Base-by-base conservation (phyloP, 2,329 filamentous ascomycete genomes). In the Colletotrichum zoysiae region DNA sequence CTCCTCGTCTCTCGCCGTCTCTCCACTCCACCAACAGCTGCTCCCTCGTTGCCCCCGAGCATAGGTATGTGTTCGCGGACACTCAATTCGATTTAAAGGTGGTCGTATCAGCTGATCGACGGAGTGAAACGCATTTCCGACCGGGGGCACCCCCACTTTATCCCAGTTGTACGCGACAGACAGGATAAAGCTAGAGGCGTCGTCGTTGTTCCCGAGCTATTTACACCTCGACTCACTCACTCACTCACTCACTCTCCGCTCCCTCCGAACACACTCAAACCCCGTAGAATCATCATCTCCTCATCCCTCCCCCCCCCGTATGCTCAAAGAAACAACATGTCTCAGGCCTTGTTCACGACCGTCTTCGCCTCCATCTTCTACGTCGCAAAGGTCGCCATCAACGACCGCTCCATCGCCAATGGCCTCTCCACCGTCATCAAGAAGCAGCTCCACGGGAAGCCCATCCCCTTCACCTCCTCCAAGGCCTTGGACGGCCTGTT, bases 381-480 rank as follows among this genome's bases (percentile, higher is more conserved):
- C 16, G 48, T 72, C 14, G 70, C 70, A 33, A 72, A 72, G 55
- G 48, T 55, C 40, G 53, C 59, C 23, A 72, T 72, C 30, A 46
- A 50, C 26, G 70, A 72, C 65, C 70, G 69, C 20, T 42, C 44
- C 38, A 23, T 38, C 11, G 59, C 65, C 40, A 60, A 72, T 62
- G 70, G 70, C 23, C 53, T 72, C 40, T n/a, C 16, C 12, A 40
- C 30, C 7, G n/a, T n/a, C 51, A 5, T 68, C 18, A 11, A 35
- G 7, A 20, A 50, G 30, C 16, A 35, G 7, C 59, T 69, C 33
- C 23, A 48, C 18, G 59, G 16, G 23, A 55, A 70, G 40, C 70
- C 65, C 2, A 60, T 65, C 23, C 46, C n/a, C 23, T 74, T 77
- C 30, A 77, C 76, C 30, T 73, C 76, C 12, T 8, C 76, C 30